Evolutionary conservation across 225 moss, liverwort and hornwort species (phyloP).

Genomic region (Sphagnum contortum): DNA sequence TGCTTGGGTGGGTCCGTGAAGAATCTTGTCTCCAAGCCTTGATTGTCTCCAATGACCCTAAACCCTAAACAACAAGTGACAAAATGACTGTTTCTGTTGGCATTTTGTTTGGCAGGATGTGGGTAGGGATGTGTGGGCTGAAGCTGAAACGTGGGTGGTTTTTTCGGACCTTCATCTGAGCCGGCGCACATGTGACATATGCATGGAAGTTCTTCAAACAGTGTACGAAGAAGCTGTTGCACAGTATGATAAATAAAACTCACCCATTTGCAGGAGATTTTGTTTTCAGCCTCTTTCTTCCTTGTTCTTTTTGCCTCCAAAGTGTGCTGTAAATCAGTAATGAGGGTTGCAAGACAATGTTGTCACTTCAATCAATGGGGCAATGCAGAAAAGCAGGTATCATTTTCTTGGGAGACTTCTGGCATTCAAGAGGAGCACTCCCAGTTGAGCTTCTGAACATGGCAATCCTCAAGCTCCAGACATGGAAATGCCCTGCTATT

Average conservation of each 20-base stretch:
- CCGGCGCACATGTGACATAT: slow-evolving; percentile 79
- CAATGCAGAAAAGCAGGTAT: slow-evolving; percentile 86
- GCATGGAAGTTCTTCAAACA: slow-evolving; percentile 66
- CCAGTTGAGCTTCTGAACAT: slow-evolving; percentile 92
- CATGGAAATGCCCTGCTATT: slow-evolving; percentile 84
- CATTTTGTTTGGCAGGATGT: slow-evolving; percentile 16
- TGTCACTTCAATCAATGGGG: not conserved
- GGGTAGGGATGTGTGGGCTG: slow-evolving; percentile 42
- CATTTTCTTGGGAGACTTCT: slow-evolving; percentile 88
- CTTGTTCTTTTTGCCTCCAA: no score
- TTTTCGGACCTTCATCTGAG: slow-evolving; percentile 98
- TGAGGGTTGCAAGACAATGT: no score
- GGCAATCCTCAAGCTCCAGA: slow-evolving; percentile 60
- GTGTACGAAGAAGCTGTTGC: slow-evolving; percentile 70
- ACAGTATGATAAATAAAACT: not conserved
- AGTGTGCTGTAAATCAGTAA: no score
- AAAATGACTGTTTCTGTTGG: not conserved
- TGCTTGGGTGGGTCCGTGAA: no score
- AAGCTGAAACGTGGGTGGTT: slow-evolving; percentile 75
- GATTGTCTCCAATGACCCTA: no score
- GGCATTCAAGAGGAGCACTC: slow-evolving; percentile 93
- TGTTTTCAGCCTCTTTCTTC: no score
- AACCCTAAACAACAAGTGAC: no score
- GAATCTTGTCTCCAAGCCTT: no score
- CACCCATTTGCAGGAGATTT: no score